These are phyloP conservation scores for Daldinia sp. DNA, from an alignment of 2,329 filamentous ascomycete genomes.

Conservation along the genomic window DNA sequence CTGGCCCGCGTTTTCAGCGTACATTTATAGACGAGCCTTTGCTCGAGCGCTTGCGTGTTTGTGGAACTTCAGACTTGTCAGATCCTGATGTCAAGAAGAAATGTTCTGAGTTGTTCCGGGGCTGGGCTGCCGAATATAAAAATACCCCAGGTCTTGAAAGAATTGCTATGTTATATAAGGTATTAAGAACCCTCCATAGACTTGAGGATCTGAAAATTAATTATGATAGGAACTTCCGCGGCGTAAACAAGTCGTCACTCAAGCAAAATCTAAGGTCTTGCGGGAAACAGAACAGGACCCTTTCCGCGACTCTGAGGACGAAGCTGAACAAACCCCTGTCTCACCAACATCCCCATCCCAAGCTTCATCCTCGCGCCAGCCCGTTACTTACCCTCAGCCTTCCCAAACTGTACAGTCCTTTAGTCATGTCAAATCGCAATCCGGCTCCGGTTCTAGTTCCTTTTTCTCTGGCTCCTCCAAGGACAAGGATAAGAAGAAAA, in stretches of 20 bases:
- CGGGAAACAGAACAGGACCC: constrained; percentile 78
- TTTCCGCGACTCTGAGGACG: constrained; percentile 72
- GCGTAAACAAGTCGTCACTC: constrained; percentile 75
- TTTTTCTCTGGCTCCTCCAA: constrained; percentile 55
- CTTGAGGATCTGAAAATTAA: constrained; percentile 19
- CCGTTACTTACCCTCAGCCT: constrained; percentile 42
- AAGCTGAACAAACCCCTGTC: constrained; percentile 54
- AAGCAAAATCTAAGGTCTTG: constrained; percentile 83
- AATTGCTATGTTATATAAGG: constrained; percentile 79
- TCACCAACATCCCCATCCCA: constrained; percentile 43
- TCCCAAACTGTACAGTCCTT: constrained; percentile 50
- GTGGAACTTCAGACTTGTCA: constrained; percentile 83
- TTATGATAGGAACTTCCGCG: constrained; percentile 64
- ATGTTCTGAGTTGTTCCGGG: constrained; percentile 83
- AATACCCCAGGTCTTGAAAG: constrained; percentile 80
- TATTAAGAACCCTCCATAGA: constrained; percentile 43
- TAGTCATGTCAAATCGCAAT: constrained; percentile 48
- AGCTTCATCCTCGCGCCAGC: constrained; percentile 45
- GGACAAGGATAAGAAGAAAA: constrained; percentile 56
- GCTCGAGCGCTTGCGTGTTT: constrained; percentile 87
- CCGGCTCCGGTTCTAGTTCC: constrained; percentile 49
- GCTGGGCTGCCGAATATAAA: constrained; percentile 87
- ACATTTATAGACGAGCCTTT: constrained; percentile 90
- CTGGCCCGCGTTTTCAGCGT: constrained; percentile 84
- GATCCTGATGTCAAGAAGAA: constrained; percentile 88